Evolutionary conservation across 768 basidiomycete species (phyloP).

Genomic region (Agaricus blazei): DNA sequence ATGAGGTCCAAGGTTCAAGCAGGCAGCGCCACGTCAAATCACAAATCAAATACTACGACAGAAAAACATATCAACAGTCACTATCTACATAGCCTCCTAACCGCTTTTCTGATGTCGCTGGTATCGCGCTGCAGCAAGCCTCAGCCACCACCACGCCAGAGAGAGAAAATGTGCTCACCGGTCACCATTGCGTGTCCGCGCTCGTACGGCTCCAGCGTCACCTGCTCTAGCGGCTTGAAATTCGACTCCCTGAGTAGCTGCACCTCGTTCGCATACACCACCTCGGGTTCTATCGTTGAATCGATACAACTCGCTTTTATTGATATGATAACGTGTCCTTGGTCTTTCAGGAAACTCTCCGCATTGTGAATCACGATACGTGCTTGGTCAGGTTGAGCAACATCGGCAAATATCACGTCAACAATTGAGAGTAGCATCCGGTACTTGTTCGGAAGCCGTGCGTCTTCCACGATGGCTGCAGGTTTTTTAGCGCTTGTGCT

Average conservation of each 20-base stretch:
- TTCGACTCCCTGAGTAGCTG: slow-evolving; percentile 68
- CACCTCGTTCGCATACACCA: slow-evolving; percentile 86
- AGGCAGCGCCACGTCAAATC: slow-evolving; percentile 6
- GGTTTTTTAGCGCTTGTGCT: background rate
- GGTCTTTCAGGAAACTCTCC: slow-evolving; percentile 92
- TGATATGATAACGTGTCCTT: slow-evolving; percentile 89
- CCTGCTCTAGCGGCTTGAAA: slow-evolving; percentile 94
- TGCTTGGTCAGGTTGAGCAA: slow-evolving; percentile 98
- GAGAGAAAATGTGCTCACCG: slow-evolving; percentile 37
- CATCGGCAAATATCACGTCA: slow-evolving; percentile 97
- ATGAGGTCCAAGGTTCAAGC: slow-evolving; percentile 3
- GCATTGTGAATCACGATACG: slow-evolving; percentile 94
- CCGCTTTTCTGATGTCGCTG: slow-evolving; percentile 19
- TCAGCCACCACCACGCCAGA: background rate
- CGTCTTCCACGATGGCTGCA: slow-evolving; percentile 93
- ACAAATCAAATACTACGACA: too few species aligned
- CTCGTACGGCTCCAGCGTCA: slow-evolving; percentile 92
- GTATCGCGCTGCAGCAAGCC: slow-evolving; percentile 16
- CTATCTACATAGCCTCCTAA: slow-evolving; percentile 3
- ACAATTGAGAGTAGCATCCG: slow-evolving; percentile 94
- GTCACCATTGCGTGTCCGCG: slow-evolving; percentile 89
- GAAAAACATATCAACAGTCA: background rate
- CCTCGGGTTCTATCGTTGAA: slow-evolving; percentile 87
- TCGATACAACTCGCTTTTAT: slow-evolving; percentile 99
- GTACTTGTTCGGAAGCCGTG: slow-evolving; percentile 94